Evolutionary conservation across 306 rosid genomes (phyloP).

Genomic region (Vachellia collinsii): DNA sequence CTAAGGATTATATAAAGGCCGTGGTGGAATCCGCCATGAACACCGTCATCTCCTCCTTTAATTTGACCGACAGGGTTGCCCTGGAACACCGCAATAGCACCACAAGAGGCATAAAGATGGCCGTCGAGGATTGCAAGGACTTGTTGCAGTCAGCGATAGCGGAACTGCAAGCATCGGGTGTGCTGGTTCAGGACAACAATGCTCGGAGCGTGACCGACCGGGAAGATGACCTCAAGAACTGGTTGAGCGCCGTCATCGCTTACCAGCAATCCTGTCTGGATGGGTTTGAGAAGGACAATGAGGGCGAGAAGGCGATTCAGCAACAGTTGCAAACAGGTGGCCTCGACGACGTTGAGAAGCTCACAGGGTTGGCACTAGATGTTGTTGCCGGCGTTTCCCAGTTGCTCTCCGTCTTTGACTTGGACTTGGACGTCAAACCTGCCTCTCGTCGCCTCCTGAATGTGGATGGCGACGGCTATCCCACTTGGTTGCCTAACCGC

Average conservation of each 20-base stretch:
- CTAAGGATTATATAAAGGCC: constrained; percentile 46
- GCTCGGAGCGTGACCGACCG: constrained; percentile 36
- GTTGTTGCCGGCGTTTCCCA: constrained; percentile 44
- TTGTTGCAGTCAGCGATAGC: constrained; percentile 37
- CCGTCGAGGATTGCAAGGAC: constrained; percentile 53
- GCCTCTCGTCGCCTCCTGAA: constrained; percentile 55
- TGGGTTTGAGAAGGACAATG: constrained; percentile 38
- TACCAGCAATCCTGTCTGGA: constrained; percentile 68
- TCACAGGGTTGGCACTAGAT: constrained; percentile 68
- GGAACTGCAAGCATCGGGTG: constrained; percentile 37
- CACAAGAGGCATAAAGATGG: constrained; percentile 37
- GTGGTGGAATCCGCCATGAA: constrained; percentile 40
- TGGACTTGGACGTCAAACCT: constrained; percentile 47
- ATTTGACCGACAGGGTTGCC: constrained; percentile 35
- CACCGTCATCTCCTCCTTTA: constrained; percentile 35
- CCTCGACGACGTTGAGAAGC: constrained; percentile 36
- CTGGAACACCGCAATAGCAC: constrained; percentile 2
- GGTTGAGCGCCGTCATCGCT: constrained; percentile 71
- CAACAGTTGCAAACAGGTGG: constrained; percentile 29
- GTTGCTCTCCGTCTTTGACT: constrained; percentile 30
- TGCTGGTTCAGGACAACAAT: constrained; percentile 26
- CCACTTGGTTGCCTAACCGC: constrained; percentile 53
- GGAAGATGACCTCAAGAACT: constrained; percentile 53
- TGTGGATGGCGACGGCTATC: constrained; percentile 41
- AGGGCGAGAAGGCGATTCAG: constrained; percentile 34